A percentile compares a stretch with the other conserved stretches of the same genome.
These are phyloP conservation scores for Trifolium subterraneum DNA, from an alignment of 306 rosid species.

Conservation along the genomic window DNA sequence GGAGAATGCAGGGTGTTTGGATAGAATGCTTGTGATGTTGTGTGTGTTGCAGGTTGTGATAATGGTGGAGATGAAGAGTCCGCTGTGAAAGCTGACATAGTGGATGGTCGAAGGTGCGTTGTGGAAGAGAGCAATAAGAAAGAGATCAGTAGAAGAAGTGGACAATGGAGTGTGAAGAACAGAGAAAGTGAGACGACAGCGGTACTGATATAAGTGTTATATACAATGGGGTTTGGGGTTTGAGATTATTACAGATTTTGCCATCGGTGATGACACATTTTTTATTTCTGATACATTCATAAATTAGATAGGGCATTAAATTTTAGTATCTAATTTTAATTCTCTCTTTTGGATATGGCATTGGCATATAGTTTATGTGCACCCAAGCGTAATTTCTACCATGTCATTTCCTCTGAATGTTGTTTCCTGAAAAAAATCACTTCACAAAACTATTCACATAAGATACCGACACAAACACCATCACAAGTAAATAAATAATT, in stretches of 20 bases:
- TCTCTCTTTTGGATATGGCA: no score
- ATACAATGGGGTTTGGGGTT: conserved; percentile 26
- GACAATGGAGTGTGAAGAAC: background rate
- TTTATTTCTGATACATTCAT: no score
- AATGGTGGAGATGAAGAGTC: conserved; percentile 24
- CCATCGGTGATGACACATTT: conserved; percentile 32
- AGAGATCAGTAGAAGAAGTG: conserved; percentile 23
- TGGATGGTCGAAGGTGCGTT: conserved; percentile 50
- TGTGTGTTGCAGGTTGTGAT: conserved; percentile 46
- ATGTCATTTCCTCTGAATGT: conserved; percentile 81
- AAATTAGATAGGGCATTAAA: no score
- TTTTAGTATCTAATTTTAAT: no score
- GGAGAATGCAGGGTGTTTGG: conserved; percentile 71
- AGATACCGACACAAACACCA: background rate
- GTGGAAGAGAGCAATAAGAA: conserved; percentile 9
- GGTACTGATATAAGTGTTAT: background rate
- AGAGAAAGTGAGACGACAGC: background rate
- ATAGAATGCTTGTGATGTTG: conserved; percentile 68
- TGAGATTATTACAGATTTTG: conserved; percentile 49
- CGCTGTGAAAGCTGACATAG: conserved; percentile 34
- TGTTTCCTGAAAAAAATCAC: conserved; percentile 54
- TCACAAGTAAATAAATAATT: background rate
- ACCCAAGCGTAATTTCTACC: conserved; percentile 71
- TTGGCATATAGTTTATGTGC: conserved; percentile 28
- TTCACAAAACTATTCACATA: background rate